A percentile compares a stretch with the other conserved stretches of the same genome.
Evolutionary conservation across 2,329 filamentous ascomycete species (phyloP).

Genomic region (Bertia moriformis): DNA sequence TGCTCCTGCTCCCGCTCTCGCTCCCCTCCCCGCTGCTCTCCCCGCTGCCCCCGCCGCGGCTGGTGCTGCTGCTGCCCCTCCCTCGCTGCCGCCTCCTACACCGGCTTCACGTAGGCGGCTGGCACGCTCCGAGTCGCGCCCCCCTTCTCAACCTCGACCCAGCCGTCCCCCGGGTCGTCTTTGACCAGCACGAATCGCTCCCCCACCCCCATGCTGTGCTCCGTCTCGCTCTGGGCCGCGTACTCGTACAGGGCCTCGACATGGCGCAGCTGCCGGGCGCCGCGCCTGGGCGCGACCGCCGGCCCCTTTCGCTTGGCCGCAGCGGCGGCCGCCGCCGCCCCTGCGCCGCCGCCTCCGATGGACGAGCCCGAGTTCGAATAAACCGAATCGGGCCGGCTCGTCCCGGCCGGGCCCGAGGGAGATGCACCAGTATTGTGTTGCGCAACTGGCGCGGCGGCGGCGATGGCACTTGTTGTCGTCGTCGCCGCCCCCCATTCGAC

Average conservation of each 20-base stretch:
- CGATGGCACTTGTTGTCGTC: too few species aligned
- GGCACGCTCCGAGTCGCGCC: constrained; percentile 79
- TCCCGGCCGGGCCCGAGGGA: constrained; percentile 18
- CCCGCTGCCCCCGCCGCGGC: too few species aligned
- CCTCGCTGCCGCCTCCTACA: too few species aligned
- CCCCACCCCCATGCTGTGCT: constrained; percentile 81
- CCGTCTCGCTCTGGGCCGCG: constrained; percentile 66
- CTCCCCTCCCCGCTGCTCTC: too few species aligned
- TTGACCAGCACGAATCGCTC: constrained; percentile 83
- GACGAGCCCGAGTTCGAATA: constrained; percentile 69
- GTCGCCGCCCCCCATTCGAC: constrained; percentile 48
- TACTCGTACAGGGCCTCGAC: constrained; percentile 92
- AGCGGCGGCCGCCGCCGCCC: constrained; percentile 26
- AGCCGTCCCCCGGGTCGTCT: constrained; percentile 81
- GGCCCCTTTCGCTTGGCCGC: constrained; percentile 16
- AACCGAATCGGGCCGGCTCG: constrained; percentile 51
- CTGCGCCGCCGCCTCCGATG: too few species aligned
- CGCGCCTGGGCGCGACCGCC: constrained; percentile 75
- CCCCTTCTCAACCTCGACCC: constrained; percentile 91
- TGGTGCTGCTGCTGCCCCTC: too few species aligned
- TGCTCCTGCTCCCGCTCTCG: too few species aligned
- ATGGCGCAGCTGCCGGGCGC: constrained; percentile 85
- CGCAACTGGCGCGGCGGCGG: constrained; percentile 11
- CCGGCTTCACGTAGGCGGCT: constrained; percentile 76
- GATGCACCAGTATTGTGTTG: constrained; percentile 22